Percentiles rank a stretch among this genome's conserved stretches.
Conservation (phyloP, 1,284 basidiomycete genomes). For the Grifola frondosa region DNA sequence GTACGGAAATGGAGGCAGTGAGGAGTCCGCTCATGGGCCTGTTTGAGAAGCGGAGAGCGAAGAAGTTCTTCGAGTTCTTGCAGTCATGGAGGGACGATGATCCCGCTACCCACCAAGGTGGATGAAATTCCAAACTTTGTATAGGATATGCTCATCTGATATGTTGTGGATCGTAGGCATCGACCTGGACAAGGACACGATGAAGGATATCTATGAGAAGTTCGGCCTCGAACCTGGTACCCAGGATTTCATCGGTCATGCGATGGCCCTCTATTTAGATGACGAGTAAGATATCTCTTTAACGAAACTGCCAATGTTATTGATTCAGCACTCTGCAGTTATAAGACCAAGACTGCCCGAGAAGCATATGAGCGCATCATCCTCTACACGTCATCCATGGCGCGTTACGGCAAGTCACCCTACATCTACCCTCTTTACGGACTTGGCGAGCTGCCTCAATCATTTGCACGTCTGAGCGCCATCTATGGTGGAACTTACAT, state of each 20-base stretch:
- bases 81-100: slow-evolving; percentile 96
- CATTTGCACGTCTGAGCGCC: slow-evolving; percentile 96
- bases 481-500: slow-evolving; percentile 99
- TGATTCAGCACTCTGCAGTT: slow-evolving; percentile 49
- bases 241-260: slow-evolving; percentile 99
- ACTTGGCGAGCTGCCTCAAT: slow-evolving; percentile 97
- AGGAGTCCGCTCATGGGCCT: slow-evolving; percentile 95
- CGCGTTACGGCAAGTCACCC: slow-evolving; percentile 98
- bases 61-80: slow-evolving; percentile 98
- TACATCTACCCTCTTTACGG: slow-evolving; percentile 99
- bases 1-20: slow-evolving; percentile 97
- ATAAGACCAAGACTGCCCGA: slow-evolving; percentile 90
- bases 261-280: slow-evolving; percentile 98
- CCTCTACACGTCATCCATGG: slow-evolving; percentile 98
- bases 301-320: not conserved
- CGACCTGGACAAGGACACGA: slow-evolving; percentile 83
- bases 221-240: slow-evolving; percentile 97
- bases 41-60: slow-evolving; percentile 97
- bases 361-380: slow-evolving; percentile 94
- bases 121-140: not conserved
- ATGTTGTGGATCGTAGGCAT: slow-evolving; percentile 57
- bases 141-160: not conserved
- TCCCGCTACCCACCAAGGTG: slow-evolving; percentile 93
- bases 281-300: slow-evolving; percentile 76
- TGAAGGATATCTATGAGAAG: slow-evolving; percentile 94